Evolutionary conservation across 495 filamentous ascomycete species (phyloP).

Genomic region (Penicillium pancosmium): DNA sequence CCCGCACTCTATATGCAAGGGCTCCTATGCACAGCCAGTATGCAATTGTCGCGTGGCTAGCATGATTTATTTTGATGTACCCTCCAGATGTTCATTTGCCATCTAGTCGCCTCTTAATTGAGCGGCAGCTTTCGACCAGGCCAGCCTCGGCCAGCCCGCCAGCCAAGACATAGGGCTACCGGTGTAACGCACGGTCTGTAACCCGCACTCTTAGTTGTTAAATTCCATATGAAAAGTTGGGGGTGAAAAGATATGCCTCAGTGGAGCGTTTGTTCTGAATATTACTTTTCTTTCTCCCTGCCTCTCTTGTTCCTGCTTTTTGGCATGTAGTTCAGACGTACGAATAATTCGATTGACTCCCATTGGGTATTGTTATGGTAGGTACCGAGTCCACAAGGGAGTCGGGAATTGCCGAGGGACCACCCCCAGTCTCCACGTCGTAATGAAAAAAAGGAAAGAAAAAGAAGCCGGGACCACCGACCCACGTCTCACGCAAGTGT

Average conservation of each 20-base stretch:
- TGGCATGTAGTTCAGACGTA: background rate
- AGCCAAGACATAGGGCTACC: constrained; percentile 4
- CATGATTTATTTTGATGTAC: background rate
- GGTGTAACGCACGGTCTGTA: background rate
- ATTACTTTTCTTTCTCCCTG: background rate
- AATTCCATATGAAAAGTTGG: background rate
- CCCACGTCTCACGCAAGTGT: background rate
- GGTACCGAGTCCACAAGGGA: constrained; percentile 3
- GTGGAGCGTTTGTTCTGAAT: background rate
- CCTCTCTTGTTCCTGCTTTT: background rate
- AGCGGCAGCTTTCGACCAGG: background rate
- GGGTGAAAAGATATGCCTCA: constrained; percentile 2
- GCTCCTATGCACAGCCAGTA: background rate
- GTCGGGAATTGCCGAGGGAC: constrained; percentile 5
- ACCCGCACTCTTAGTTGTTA: background rate
- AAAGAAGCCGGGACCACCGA: background rate
- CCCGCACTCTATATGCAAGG: background rate
- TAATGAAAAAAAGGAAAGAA: background rate
- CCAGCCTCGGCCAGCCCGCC: background rate
- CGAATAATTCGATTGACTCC: background rate
- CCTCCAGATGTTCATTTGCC: background rate
- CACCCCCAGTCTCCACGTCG: constrained; percentile 5
- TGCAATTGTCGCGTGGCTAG: background rate
- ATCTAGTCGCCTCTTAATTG: background rate
- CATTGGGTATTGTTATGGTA: constrained; percentile 1